phyloP scores from a whole-genome alignment of 371 early-diverging fungal species.

The Phascolomyces articulosus region DNA sequence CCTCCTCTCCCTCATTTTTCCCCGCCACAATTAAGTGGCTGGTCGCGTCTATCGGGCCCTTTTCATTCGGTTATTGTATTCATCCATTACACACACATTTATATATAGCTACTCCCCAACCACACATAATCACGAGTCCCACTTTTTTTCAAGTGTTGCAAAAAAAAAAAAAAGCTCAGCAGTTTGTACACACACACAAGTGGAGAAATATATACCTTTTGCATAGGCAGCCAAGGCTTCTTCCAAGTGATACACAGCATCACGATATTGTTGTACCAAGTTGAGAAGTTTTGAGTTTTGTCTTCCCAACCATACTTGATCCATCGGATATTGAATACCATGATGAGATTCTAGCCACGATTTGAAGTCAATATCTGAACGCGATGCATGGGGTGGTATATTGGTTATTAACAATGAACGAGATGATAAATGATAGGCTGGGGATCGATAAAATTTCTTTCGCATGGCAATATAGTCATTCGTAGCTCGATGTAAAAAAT shows the following conservation, averaged over 20 bases:
- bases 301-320: slow-evolving; percentile 66
- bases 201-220: slow-evolving; percentile 31
- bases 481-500: slow-evolving; percentile 50
- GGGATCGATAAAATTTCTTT: slow-evolving; percentile 54
- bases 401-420: slow-evolving; percentile 68
- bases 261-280: slow-evolving; percentile 66
- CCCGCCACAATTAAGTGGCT: slow-evolving; percentile 3
- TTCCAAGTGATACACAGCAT: slow-evolving; percentile 63
- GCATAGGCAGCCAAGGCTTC: slow-evolving; percentile 53
- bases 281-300: slow-evolving; percentile 63
- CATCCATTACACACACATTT: no score
- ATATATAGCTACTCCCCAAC: no score
- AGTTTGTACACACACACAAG: neutral
- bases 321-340: slow-evolving; percentile 37
- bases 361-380: slow-evolving; percentile 45
- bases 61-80: no score
- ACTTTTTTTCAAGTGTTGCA: no score
- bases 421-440: slow-evolving; percentile 46
- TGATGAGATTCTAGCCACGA: slow-evolving; percentile 40
- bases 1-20: no score
- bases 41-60: no score
- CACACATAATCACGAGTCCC: neutral
- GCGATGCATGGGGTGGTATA: slow-evolving; percentile 52
- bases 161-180: neutral
- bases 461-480: slow-evolving; percentile 52